A percentile compares a stretch with the other conserved stretches of the same genome.
Conservation (phyloP, 495 filamentous ascomycete genomes). For the Podospora comata region DNA sequence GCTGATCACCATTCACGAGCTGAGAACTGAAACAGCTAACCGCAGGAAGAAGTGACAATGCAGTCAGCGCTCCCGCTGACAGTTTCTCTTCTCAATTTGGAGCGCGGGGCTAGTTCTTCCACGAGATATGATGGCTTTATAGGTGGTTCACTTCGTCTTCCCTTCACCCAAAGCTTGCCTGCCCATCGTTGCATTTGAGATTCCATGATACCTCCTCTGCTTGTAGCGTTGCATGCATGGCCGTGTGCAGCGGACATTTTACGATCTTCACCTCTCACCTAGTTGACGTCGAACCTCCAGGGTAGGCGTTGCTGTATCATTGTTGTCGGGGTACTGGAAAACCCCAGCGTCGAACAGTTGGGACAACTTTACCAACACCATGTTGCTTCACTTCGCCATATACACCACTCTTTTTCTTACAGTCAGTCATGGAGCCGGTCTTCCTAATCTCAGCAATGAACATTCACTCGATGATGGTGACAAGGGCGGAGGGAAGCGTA, state of each 20-base stretch:
- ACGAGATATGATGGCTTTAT: not conserved
- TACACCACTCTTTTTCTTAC: slow-evolving; percentile 13
- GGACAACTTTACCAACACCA: slow-evolving; percentile 13
- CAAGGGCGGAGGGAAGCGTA: not conserved
- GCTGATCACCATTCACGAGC: not conserved
- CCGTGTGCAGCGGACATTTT: slow-evolving; percentile 4
- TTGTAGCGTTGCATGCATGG: slow-evolving; percentile 2
- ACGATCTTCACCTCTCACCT: not conserved
- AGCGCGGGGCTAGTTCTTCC: not conserved
- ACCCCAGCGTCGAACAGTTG: not conserved
- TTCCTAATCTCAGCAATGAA: not conserved
- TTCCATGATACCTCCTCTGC: not conserved
- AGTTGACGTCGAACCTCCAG: not conserved
- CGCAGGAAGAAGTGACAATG: not conserved
- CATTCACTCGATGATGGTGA: not conserved
- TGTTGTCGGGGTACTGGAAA: not conserved
- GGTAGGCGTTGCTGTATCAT: not conserved
- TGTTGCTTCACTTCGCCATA: slow-evolving; percentile 4
- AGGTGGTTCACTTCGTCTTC: not conserved
- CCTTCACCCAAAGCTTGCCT: not conserved
- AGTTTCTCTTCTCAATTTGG: not conserved
- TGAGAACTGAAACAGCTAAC: slow-evolving; percentile 17
- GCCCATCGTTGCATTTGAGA: not conserved
- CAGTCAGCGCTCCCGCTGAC: not conserved
- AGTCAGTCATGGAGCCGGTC: slow-evolving; percentile 13